A percentile compares a stretch with the other conserved stretches of the same genome.
phyloP scores from a whole-genome alignment of 1,284 basidiomycete genomes.

The Mycosarcoma mackinlayi region DNA sequence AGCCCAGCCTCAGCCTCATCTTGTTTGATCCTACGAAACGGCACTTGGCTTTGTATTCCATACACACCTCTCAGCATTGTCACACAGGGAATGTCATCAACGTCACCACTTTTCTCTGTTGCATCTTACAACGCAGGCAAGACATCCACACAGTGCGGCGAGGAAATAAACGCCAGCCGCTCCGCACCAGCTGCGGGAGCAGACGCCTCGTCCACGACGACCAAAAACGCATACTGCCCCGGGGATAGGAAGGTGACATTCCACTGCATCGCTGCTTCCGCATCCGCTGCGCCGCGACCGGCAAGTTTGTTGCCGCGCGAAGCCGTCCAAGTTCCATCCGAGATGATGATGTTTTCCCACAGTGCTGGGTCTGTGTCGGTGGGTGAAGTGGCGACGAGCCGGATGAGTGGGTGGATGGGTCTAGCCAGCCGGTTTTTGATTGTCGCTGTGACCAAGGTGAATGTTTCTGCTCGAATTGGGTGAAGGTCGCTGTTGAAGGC shows the following conservation, averaged over 20 bases:
- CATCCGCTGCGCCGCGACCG: slow-evolving; percentile 1
- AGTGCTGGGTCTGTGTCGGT: slow-evolving; percentile 1
- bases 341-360: slow-evolving; percentile 14
- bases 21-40: slow-evolving; percentile 4
- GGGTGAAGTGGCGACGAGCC: slow-evolving; percentile 32
- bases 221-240: slow-evolving; percentile 27
- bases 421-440: slow-evolving; percentile 23
- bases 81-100: not conserved
- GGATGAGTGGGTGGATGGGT: slow-evolving; percentile 25
- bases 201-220: slow-evolving; percentile 22
- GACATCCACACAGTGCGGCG: slow-evolving; percentile 9
- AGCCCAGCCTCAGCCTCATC: not conserved
- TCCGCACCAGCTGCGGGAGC: not conserved
- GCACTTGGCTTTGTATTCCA: too few relatives aligned
- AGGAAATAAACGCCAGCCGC: slow-evolving; percentile 14
- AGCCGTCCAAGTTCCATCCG: slow-evolving; percentile 27
- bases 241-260: slow-evolving; percentile 26
- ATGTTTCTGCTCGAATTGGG: slow-evolving; percentile 8
- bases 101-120: not conserved
- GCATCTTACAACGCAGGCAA: slow-evolving; percentile 3
- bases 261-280: slow-evolving; percentile 7
- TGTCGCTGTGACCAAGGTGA: slow-evolving; percentile 6
- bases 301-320: not conserved
- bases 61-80: not conserved
- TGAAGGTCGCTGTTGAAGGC: slow-evolving; percentile 3